Evolutionary conservation across 2,329 filamentous ascomycete species (phyloP), one percentile per base, ranked within the genome.

Genomic region (Paecilomyces dactylethromorphus): DNA sequence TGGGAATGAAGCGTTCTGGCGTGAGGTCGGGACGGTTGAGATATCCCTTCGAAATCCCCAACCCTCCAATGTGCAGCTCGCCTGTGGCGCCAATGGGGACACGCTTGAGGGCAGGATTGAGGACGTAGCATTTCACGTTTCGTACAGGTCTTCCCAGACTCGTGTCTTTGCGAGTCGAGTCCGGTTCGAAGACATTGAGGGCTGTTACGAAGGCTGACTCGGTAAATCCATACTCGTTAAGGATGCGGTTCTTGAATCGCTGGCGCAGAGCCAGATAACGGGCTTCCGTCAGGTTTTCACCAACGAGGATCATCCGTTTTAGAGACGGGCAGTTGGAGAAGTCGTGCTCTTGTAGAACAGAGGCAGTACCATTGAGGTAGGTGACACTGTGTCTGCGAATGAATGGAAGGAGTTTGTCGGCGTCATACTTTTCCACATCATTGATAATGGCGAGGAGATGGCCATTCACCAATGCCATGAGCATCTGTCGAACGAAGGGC

Each of bases 221-320:
- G 3, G 64, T 64, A 22, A 62, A 62, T 15, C 63, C 63, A 18
- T 65, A 65, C 8, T 54, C 60, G 39, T 63, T 65, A 15, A 58
- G 32, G 2, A 64, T 54, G 6, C 57, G 53, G 15, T 54, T n/a
- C 52, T 26, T 54, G 52, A 54, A 54, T n/a, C 29, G 35, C 21
- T 56, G 49, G 6, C 57, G 51, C 18, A 59, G 29, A 11, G 57
- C 59, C 60, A 59, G 22, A 29, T 54, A 64, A 10, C 45, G 51
- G 6, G 57, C 45, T 22, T 57, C 57, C 29, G 63, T 63, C 15
- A 64, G 26, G 10, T 58, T 58, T 54, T 64, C 62, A 18, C 62
- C 62, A 21, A 57, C 55, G 1, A 62, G 35, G 4, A 58, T 53
- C 24, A 64, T 24, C 11, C 53, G 57, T 15, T 57, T n/a, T 26